Evolutionary conservation across 1,139 yeast genomes (phyloP), one percentile per base, ranked within the genome.

Genomic region (Saccharomycopsis phalli): DNA sequence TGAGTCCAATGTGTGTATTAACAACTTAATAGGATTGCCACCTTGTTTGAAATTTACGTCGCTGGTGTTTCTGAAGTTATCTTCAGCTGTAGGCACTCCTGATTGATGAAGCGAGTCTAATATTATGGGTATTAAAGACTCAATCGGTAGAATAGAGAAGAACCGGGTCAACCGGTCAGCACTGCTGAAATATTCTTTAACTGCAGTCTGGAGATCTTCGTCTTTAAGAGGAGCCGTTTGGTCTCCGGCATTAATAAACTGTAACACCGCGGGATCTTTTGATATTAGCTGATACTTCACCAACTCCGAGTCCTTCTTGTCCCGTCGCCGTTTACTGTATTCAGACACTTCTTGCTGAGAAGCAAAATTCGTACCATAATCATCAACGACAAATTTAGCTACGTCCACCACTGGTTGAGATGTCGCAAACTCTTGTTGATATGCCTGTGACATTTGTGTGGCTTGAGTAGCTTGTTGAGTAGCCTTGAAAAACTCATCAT

Each of bases 221-320:
- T 22, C 22, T 38, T 39, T 52, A 37, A 35, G 20, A 11, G 37
- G 19, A 4, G 28, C 32, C 11, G 22, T 27, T 25, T 41, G 37
- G 21, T 47, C 44, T 1, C 37, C 26, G 7, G 48, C 49, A 25
- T 52, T 56, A 19, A 62, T 51, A 50, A 71, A 72, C 50, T 74
- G 79, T n/a, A 71, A 47, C 11, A 66, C 58, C 2, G 73, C 67
- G 1, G 76, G 76, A 48, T 72, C 77, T 47, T 61, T 60, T 0
- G 73, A 53, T 40, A 66, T 60, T 29, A 65, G 48, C 30, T 59
- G 57, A 36, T 66, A 59, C 4, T 62, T 61, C 23, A 55, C 51
- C 21, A 65, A 62, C 30, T 60, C 63, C 14, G 49, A 39, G 48
- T 52, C 36, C 48, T 54, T 16, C 53, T 31, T 45, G 33, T 36